Base-by-base conservation (phyloP, 164 flowering plant species). In the Pachysandra terminalis region DNA sequence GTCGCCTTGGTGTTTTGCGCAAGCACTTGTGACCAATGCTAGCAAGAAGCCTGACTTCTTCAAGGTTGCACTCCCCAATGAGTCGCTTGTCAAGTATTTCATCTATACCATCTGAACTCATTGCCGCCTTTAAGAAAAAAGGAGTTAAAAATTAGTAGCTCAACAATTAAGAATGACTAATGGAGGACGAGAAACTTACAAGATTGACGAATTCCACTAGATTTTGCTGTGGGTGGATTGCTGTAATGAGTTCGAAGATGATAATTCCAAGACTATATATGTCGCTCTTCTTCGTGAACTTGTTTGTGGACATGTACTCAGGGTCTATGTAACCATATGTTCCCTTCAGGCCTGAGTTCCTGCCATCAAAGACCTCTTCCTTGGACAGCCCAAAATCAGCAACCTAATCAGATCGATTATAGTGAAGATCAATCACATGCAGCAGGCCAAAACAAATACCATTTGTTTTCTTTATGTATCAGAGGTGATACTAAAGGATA, bases 381-480 rank as follows among this genome's bases (percentile, higher is more conserved):
- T 85, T 93, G 19, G 99, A 96, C 75, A 96, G 74, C 66, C 99
- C 99, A 82, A 96, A 96, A 83, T 96, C 99, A 56, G 99, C 97
- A 78, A 96, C 98, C 99, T 92, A 68, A 66, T 66, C 60, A 35
- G n/a, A n/a, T n/a, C n/a, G n/a, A n/a, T n/a, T n/a, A n/a, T n/a
- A 60, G 41, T 23, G n/a, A 26, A 17, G 41, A 32, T 5, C 21
- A 59, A n/a, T 15, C 52, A 48, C 9, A 49, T 15, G 26, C 19
- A 25, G 12, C 9, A 37, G 14, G 13, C 17, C 23, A 6, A 4
- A 53, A 63, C n/a, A 48, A 17, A 65, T 28, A 69, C 51, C 51
- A 10, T 45, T 32, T 32, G 37, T 3, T n/a, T n/a, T n/a, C n/a
- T n/a, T n/a, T n/a, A 32, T 32, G 37, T 32, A 32, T 7, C 37